Evolutionary conservation across 2,329 filamentous ascomycete species (phyloP).

Genomic region (Arthrobotrys entomopaga): DNA sequence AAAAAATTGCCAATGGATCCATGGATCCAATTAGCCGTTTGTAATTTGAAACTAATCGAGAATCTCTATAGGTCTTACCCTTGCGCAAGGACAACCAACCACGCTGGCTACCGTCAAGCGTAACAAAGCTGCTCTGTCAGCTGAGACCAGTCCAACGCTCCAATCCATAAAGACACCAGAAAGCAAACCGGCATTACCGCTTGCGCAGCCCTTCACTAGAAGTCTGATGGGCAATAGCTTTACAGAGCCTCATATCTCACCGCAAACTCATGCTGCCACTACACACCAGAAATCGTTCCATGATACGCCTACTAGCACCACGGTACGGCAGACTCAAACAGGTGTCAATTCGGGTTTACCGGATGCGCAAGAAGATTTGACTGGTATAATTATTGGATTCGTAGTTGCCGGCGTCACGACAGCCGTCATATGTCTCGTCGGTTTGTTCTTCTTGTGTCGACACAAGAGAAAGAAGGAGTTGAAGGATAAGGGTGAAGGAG

Average conservation of each 20-base stretch:
- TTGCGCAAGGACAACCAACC: conserved; percentile 8
- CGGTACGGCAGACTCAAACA: conserved; percentile 16
- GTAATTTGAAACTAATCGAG: too few relatives aligned
- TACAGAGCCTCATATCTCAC: conserved; percentile 13
- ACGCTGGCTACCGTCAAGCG: conserved; percentile 35
- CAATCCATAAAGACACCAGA: conserved; percentile 22
- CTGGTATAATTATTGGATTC: conserved; percentile 40
- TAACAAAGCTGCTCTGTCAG: conserved; percentile 9
- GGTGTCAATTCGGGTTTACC: background rate
- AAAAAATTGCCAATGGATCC: too few relatives aligned
- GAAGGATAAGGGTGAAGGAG: conserved; percentile 1
- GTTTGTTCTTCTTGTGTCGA: conserved; percentile 48
- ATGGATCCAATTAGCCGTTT: background rate
- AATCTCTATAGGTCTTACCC: background rate
- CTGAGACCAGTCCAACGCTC: background rate
- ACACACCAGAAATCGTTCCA: background rate
- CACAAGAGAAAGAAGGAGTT: conserved; percentile 25
- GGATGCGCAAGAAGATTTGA: conserved; percentile 12
- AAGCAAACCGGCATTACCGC: conserved; percentile 33
- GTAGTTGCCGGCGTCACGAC: conserved; percentile 41
- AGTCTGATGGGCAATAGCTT: background rate
- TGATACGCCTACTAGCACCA: conserved; percentile 20
- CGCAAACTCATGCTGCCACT: conserved; percentile 6
- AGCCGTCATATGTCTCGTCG: conserved; percentile 28
- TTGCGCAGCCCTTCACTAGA: conserved; percentile 6